Conservation (phyloP, 2,329 filamentous ascomycete genomes). For the Diaporthe sp. region DNA sequence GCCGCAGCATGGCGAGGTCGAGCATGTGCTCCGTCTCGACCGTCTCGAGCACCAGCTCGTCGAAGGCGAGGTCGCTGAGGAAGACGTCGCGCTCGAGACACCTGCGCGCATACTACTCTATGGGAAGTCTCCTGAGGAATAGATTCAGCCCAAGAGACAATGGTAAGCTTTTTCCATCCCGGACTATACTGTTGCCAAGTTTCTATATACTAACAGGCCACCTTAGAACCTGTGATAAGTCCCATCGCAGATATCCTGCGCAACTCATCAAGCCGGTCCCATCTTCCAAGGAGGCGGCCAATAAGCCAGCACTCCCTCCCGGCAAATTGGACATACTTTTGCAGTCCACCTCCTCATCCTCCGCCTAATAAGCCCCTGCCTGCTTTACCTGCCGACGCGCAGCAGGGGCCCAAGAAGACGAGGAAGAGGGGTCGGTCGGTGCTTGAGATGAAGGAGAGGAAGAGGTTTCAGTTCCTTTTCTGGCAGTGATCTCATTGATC, state of each 20-base stretch:
- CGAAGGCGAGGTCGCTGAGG: slow-evolving; percentile 35
- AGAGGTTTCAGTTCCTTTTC: slow-evolving; percentile 29
- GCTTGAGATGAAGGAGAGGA: slow-evolving; percentile 28
- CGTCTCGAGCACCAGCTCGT: slow-evolving; percentile 21
- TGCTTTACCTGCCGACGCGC: slow-evolving; percentile 9
- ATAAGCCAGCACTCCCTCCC: slow-evolving; percentile 21
- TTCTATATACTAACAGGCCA: not conserved
- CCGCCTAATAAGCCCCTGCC: slow-evolving; percentile 30
- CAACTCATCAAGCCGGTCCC: slow-evolving; percentile 4
- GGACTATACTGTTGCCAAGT: fast-evolving
- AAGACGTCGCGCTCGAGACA: slow-evolving; percentile 36
- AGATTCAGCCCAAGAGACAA: not conserved
- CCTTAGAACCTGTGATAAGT: slow-evolving; percentile 5
- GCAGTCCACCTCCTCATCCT: slow-evolving; percentile 24
- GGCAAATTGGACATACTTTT: slow-evolving; percentile 21
- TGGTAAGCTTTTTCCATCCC: not conserved
- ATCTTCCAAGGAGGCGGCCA: slow-evolving; percentile 1
- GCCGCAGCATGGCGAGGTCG: slow-evolving; percentile 28
- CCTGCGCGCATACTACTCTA: slow-evolving; percentile 37
- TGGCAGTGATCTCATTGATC: not conserved
- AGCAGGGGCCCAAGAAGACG: slow-evolving; percentile 7
- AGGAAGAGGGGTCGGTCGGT: slow-evolving; percentile 25
- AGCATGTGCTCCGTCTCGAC: slow-evolving; percentile 34
- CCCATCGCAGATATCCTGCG: slow-evolving; percentile 20
- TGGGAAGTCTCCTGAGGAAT: slow-evolving; percentile 29